phyloP scores from a whole-genome alignment of 2,329 filamentous ascomycete species.

The Trichophyton benhamiae region DNA sequence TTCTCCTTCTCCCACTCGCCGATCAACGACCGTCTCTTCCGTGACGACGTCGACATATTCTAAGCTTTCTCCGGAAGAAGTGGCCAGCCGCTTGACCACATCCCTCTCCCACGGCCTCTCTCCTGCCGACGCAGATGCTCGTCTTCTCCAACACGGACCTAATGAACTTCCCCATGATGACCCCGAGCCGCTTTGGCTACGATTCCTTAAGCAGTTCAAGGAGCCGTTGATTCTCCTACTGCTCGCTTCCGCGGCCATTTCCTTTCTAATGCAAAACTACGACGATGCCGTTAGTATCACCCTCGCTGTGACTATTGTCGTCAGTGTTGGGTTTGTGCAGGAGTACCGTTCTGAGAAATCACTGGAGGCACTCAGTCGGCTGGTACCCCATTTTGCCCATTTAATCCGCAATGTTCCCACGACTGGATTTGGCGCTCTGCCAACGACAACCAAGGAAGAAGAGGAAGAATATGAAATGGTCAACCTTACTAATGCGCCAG shows the following conservation, averaged over 20 bases:
- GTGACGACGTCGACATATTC: conserved; percentile 42
- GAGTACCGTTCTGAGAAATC: conserved; percentile 98
- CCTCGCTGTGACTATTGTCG: conserved; percentile 90
- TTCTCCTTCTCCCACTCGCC: conserved; percentile 13
- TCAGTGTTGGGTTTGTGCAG: conserved; percentile 89
- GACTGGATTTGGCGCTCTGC: conserved; percentile 17
- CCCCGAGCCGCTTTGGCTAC: conserved; percentile 86
- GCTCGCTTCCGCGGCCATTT: conserved; percentile 75
- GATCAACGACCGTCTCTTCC: conserved; percentile 9
- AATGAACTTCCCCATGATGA: conserved; percentile 93
- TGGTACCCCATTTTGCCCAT: conserved; percentile 92
- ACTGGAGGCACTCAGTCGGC: conserved; percentile 80
- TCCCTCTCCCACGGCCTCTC: conserved; percentile 74
- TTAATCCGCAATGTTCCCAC: conserved; percentile 55
- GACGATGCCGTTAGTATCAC: conserved; percentile 95
- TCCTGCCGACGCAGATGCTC: conserved; percentile 64
- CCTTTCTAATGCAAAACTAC: conserved; percentile 79
- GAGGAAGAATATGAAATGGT: conserved; percentile 39
- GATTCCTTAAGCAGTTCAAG: conserved; percentile 92
- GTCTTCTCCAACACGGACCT: conserved; percentile 67
- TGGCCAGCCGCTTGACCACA: conserved; percentile 63
- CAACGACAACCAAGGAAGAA: conserved; percentile 14
- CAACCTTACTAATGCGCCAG: conserved; percentile 33
- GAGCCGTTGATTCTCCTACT: conserved; percentile 91
- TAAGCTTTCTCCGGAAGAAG: conserved; percentile 62